Conservation (phyloP, 1,139 yeast species). For the Entelexis paramagnoliae region DNA sequence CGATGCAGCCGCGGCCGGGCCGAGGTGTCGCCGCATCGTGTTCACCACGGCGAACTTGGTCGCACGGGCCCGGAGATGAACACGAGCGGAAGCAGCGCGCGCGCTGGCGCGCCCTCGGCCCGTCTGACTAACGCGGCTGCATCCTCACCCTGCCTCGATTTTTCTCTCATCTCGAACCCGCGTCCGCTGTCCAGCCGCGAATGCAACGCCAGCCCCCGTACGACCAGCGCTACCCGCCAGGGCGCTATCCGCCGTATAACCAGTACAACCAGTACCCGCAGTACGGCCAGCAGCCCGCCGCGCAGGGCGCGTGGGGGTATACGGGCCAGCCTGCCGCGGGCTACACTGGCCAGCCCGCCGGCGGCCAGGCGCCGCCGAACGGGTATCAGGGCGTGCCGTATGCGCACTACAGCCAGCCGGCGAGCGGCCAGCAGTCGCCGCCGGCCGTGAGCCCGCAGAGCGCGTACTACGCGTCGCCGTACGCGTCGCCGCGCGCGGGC, state of each 20-base stretch:
- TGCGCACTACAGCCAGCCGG: neutral
- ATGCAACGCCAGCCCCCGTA: conserved; percentile 18
- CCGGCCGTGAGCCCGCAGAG: neutral
- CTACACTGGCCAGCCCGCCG: conserved; percentile 4
- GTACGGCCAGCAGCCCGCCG: conserved; percentile 14
- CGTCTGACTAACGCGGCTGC: conserved; percentile 10
- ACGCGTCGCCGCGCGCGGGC: conserved; percentile 1
- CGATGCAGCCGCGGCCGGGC: neutral
- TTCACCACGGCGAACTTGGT: no score
- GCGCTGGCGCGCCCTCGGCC: neutral
- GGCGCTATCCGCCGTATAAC: conserved; percentile 3
- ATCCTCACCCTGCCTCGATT: conserved; percentile 3
- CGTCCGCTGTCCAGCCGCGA: neutral
- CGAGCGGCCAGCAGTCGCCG: neutral
- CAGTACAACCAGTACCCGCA: conserved; percentile 2
- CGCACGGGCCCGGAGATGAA: neutral
- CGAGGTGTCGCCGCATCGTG: no score
- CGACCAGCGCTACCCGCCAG: conserved; percentile 16
- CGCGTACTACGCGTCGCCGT: conserved; percentile 5
- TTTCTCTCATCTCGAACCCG: neutral
- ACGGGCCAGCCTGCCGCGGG: conserved; percentile 7
- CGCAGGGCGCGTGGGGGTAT: conserved; percentile 10
- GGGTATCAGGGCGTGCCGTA: conserved; percentile 7
- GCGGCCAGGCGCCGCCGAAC: conserved; percentile 3
- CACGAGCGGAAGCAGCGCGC: neutral